Conservation (phyloP, 148 eudicot genomes). For the Cornus controversa region DNA sequence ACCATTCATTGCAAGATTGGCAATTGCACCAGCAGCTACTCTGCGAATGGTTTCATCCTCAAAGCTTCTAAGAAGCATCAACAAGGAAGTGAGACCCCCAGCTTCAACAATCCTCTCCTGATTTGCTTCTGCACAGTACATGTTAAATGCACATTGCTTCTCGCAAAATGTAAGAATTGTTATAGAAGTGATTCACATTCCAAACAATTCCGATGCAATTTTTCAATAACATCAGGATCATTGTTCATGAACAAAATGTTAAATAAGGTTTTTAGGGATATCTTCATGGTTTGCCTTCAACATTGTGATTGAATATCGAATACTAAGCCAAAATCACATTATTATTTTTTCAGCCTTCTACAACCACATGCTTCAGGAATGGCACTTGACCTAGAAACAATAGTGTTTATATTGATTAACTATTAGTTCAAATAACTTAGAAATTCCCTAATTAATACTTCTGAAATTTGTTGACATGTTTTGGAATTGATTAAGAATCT, state of each 20-base stretch:
- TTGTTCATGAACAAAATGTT: not conserved
- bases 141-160: constrained; percentile 5
- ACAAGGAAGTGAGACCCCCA: constrained; percentile 93
- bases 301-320: no score
- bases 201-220: not conserved
- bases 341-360: no score
- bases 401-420: no score
- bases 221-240: not conserved
- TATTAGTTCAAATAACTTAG: no score
- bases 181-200: not conserved
- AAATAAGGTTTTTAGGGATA: no score
- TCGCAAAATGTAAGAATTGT: not conserved
- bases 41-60: constrained; percentile 98
- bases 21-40: constrained; percentile 99
- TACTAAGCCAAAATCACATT: no score
- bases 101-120: constrained; percentile 95
- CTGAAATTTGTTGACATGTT: no score
- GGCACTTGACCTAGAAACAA: not conserved
- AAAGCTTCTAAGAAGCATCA: constrained; percentile 88
- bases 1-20: constrained; percentile 99
- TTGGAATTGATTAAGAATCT: no score
- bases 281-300: no score
- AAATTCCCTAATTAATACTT: no score
- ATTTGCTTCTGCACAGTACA: constrained; percentile 64
- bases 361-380: not conserved